Percentiles rank a stretch among this genome's conserved stretches.
Conservation (phyloP, 169 alveolate species). For the Eimeria tenella region DNA sequence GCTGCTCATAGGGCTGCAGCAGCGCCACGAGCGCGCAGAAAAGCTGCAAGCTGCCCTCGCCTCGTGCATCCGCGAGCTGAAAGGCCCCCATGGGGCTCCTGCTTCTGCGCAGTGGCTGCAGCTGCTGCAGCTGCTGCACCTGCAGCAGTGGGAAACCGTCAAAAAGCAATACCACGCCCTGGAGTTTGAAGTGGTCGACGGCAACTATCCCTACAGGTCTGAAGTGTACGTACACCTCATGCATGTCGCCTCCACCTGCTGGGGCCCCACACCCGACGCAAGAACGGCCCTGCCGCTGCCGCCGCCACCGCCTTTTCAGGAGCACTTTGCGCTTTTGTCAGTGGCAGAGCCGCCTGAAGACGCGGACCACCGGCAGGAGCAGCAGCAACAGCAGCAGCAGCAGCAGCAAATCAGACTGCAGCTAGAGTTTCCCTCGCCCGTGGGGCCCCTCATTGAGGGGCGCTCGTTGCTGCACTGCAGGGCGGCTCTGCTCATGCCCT, state of each 20-base stretch:
- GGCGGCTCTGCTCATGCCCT: conserved; percentile 31
- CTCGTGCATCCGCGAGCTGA: background rate
- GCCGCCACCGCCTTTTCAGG: conserved; percentile 44
- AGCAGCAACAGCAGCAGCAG: conserved; percentile 43
- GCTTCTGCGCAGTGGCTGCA: conserved; percentile 17
- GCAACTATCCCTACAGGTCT: conserved; percentile 60
- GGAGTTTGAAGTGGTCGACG: conserved; percentile 60
- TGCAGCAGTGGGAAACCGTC: conserved; percentile 50
- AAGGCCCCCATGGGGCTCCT: background rate
- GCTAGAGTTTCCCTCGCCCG: background rate
- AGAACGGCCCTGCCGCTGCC: conserved; percentile 38
- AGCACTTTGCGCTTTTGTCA: conserved; percentile 56
- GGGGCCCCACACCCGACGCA: conserved; percentile 8
- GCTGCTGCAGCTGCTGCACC: conserved; percentile 68
- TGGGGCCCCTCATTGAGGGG: conserved; percentile 17
- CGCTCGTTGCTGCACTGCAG: conserved; percentile 24
- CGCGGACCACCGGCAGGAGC: conserved; percentile 1
- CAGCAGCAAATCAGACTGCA: conserved; percentile 13
- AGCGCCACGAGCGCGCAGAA: background rate
- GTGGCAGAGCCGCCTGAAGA: background rate
- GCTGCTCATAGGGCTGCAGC: conserved; percentile 59
- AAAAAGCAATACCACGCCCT: conserved; percentile 63
- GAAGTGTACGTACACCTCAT: conserved; percentile 74
- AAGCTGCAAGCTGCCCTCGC: background rate
- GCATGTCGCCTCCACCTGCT: conserved; percentile 57